Percentiles rank a stretch among this genome's conserved stretches.
Evolutionary conservation across 352 stramenopile species (phyloP).

Genomic region (Pythium graminicola): DNA sequence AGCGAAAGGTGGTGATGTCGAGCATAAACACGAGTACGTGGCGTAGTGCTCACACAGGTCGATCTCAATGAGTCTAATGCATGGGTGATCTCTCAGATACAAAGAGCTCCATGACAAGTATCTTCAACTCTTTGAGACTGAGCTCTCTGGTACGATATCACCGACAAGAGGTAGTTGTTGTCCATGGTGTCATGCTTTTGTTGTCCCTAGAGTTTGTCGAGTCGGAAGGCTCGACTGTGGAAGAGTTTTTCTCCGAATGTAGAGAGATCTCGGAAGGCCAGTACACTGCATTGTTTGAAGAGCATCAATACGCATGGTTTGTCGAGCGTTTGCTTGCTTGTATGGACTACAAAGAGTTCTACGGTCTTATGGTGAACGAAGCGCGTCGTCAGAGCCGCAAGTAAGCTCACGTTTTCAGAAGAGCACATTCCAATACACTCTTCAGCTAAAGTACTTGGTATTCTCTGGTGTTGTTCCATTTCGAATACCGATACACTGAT

Average conservation of each 20-base stretch:
- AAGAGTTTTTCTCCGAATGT: conserved; percentile 68
- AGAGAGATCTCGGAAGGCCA: conserved; percentile 52
- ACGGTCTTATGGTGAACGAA: conserved; percentile 76
- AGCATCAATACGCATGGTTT: conserved; percentile 69
- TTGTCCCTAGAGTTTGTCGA: conserved; percentile 55
- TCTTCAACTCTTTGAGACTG: conserved; percentile 62
- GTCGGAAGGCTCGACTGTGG: conserved; percentile 48
- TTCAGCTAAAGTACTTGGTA: too few relatives aligned
- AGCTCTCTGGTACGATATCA: conserved; percentile 40
- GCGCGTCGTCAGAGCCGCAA: conserved; percentile 55
- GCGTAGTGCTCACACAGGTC: neutral
- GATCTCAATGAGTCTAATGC: too few relatives aligned
- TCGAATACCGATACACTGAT: too few relatives aligned
- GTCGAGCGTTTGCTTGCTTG: conserved; percentile 68
- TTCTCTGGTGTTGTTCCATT: too few relatives aligned
- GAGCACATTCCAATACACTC: too few relatives aligned
- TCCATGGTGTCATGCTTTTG: neutral
- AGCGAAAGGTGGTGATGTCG: conserved; percentile 51
- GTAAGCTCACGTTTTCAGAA: conserved; percentile 20
- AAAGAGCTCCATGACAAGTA: conserved; percentile 74
- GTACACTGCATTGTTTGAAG: conserved; percentile 58
- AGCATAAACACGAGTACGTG: conserved; percentile 71
- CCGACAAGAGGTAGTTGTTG: neutral
- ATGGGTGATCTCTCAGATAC: conserved; percentile 37
- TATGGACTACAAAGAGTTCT: conserved; percentile 81